Conservation (phyloP, 345 rosid genomes). For the Sisymbrium altissimum region DNA sequence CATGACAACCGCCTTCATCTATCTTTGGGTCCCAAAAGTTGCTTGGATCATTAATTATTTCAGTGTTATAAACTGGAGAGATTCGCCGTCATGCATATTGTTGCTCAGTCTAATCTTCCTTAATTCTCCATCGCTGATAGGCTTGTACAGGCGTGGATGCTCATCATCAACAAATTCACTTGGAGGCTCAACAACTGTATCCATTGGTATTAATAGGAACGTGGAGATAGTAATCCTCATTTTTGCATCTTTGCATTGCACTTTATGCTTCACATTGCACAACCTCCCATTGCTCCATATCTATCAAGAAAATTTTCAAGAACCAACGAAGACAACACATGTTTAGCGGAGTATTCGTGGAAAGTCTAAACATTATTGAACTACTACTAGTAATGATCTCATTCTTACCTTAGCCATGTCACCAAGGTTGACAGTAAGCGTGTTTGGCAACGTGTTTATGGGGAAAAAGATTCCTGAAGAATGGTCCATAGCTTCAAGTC, state of each 20-base stretch:
- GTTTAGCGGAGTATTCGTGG: background rate
- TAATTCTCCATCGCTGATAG: background rate
- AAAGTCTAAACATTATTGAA: background rate
- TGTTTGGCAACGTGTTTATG: conserved; percentile 58
- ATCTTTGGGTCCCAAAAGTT: background rate
- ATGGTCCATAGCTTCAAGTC: conserved; percentile 67
- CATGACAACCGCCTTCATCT: background rate
- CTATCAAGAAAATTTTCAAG: background rate
- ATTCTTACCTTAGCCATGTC: conserved; percentile 45
- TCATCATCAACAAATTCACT: conserved; percentile 8
- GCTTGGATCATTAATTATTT: background rate
- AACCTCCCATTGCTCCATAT: conserved; percentile 78
- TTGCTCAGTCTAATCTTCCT: background rate
- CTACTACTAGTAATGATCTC: background rate
- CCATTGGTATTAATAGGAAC: conserved; percentile 51
- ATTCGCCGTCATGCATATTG: background rate
- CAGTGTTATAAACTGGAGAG: conserved; percentile 1
- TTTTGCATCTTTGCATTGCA: conserved; percentile 58
- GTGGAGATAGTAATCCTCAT: conserved; percentile 55
- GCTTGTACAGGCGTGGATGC: conserved; percentile 17
- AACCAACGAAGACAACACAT: background rate
- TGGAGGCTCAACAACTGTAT: conserved; percentile 6
- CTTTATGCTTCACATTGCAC: conserved; percentile 55
- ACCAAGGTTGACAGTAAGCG: conserved; percentile 77
- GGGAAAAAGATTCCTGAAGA: conserved; percentile 43